Evolutionary conservation across 2,329 filamentous ascomycete genomes (phyloP).

Genomic region (Colletotrichum salicis): DNA sequence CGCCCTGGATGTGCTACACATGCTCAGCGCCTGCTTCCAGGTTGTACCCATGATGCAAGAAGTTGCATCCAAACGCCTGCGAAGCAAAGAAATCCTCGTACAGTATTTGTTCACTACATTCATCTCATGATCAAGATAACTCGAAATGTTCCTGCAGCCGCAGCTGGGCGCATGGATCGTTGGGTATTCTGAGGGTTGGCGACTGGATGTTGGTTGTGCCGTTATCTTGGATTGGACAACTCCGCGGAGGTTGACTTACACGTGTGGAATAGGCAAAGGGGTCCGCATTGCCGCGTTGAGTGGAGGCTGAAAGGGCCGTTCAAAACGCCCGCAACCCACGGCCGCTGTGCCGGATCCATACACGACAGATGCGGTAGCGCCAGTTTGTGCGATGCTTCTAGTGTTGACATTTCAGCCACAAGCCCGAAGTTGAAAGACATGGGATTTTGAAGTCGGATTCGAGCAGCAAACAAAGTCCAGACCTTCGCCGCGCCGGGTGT

Average conservation of each 20-base stretch:
- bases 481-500: slow-evolving; percentile 8
- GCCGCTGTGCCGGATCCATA: slow-evolving; percentile 10
- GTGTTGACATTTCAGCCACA: neutral
- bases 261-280: slow-evolving; percentile 22
- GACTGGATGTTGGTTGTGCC: slow-evolving; percentile 22
- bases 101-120: too few relatives aligned
- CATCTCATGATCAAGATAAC: neutral
- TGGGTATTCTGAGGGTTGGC: neutral
- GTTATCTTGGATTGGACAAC: slow-evolving; percentile 33
- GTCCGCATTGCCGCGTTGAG: slow-evolving; percentile 28
- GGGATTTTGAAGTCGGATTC: slow-evolving; percentile 1
- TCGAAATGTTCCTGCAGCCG: slow-evolving; percentile 7
- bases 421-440: neutral
- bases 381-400: neutral
- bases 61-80: neutral
- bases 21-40: neutral
- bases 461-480: slow-evolving; percentile 17
- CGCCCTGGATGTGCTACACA: too few relatives aligned
- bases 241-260: slow-evolving; percentile 31
- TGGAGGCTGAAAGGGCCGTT: slow-evolving; percentile 31
- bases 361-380: neutral
- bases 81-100: neutral
- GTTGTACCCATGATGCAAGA: neutral
- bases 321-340: slow-evolving; percentile 27
- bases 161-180: slow-evolving; percentile 16